Percentiles rank a stretch among this genome's conserved stretches.
phyloP scores from a whole-genome alignment of 1,284 basidiomycete species.

The Puccinia triticina region DNA sequence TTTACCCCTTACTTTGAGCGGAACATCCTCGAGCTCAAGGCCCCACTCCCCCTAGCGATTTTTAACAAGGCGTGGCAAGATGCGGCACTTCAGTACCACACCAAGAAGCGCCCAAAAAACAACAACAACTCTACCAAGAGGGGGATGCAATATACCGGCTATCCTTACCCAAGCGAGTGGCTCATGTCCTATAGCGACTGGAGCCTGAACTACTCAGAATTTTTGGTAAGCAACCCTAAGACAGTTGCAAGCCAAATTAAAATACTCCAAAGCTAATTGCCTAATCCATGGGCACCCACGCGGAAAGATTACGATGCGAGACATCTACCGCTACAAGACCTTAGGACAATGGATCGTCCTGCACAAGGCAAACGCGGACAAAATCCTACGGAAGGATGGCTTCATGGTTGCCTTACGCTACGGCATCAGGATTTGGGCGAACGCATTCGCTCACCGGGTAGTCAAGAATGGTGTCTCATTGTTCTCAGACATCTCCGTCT shows the following conservation, averaged over 20 bases:
- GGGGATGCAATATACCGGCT: not conserved
- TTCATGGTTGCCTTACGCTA: not conserved
- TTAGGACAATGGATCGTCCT: not conserved
- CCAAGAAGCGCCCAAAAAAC: too few relatives aligned
- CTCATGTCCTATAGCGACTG: too few relatives aligned
- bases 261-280: not conserved
- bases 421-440: not conserved
- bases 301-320: not conserved
- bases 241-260: not conserved
- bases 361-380: too few relatives aligned
- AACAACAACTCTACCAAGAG: too few relatives aligned
- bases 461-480: too few relatives aligned
- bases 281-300: too few relatives aligned
- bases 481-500: too few relatives aligned
- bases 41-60: not conserved
- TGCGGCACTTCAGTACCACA: too few relatives aligned
- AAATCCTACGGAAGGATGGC: too few relatives aligned
- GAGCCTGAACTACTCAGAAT: not conserved
- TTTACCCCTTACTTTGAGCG: not conserved
- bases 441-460: too few relatives aligned
- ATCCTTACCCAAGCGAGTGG: not conserved
- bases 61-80: too few relatives aligned
- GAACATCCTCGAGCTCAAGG: conserved; percentile 1
- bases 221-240: not conserved
- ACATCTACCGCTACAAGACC: not conserved